These are phyloP conservation scores for Cadophora gregata DNA, from an alignment of 2,329 filamentous ascomycete species.

Conservation along the genomic window DNA sequence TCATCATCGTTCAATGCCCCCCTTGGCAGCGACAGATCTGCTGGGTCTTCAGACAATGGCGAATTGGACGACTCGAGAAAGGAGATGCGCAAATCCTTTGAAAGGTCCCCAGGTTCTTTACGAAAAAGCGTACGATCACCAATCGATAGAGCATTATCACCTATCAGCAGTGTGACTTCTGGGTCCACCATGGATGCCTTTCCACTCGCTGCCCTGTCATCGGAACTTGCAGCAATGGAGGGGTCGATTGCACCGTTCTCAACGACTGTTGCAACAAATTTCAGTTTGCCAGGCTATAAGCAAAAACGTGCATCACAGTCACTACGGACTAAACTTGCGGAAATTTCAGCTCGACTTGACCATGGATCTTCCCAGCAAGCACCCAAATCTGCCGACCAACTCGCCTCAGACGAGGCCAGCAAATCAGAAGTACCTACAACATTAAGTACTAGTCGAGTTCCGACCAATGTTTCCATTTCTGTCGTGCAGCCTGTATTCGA, in stretches of 20 bases:
- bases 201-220: conserved; percentile 34
- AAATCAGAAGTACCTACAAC: not conserved
- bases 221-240: conserved; percentile 30
- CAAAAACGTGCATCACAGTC: conserved; percentile 21
- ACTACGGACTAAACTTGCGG: conserved; percentile 15
- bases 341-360: not conserved
- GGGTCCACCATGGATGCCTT: conserved; percentile 34
- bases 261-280: conserved; percentile 39
- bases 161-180: conserved; percentile 32
- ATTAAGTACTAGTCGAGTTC: not conserved
- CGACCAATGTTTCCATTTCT: conserved; percentile 9
- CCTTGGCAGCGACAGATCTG: not conserved
- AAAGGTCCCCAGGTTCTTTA: not conserved
- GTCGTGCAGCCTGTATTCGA: not conserved
- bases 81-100: not conserved
- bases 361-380: not conserved
- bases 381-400: not conserved
- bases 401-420: not conserved
- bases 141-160: conserved; percentile 13
- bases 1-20: not conserved
- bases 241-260: conserved; percentile 24
- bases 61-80: not conserved
- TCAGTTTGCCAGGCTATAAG: conserved; percentile 39
- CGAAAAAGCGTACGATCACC: conserved; percentile 12
- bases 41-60: not conserved